Conservation (phyloP, 805 yeast species). For the Lipomyces kockii region DNA sequence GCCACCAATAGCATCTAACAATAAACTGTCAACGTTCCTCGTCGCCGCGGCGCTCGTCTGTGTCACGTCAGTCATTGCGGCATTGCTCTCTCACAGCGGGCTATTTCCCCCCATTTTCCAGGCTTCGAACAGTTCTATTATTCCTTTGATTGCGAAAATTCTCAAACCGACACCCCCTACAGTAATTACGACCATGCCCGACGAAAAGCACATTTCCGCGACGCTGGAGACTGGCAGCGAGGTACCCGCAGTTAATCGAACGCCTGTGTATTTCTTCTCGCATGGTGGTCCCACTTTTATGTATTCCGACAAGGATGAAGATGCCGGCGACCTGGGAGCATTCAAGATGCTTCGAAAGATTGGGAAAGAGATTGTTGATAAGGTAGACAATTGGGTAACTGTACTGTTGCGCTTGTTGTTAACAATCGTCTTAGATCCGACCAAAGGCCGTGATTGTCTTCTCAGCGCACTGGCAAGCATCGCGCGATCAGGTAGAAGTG, state of each 20-base stretch:
- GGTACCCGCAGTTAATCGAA: not conserved
- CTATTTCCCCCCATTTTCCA: slow-evolving; percentile 6
- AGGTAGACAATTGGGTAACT: not conserved
- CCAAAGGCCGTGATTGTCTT: slow-evolving; percentile 71
- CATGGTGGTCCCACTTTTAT: slow-evolving; percentile 87
- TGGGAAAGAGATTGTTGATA: slow-evolving; percentile 57
- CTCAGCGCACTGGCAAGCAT: slow-evolving; percentile 79
- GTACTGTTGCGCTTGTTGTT: not conserved
- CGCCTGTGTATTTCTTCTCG: slow-evolving; percentile 72
- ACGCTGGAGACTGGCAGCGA: not conserved
- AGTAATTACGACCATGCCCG: not conserved
- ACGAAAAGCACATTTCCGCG: not conserved
- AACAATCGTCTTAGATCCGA: slow-evolving; percentile 46
- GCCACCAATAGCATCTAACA: not conserved
- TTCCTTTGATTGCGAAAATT: not conserved
- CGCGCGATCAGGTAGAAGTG: slow-evolving; percentile 29
- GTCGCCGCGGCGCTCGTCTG: slow-evolving; percentile 13
- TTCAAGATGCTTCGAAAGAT: slow-evolving; percentile 55
- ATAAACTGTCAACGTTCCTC: not conserved
- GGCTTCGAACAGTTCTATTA: not conserved
- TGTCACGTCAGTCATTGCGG: slow-evolving; percentile 4
- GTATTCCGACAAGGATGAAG: slow-evolving; percentile 53
- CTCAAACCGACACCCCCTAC: not conserved
- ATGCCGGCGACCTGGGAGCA: slow-evolving; percentile 62
- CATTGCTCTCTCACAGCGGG: slow-evolving; percentile 13